Evolutionary conservation across 495 filamentous ascomycete genomes (phyloP).

Genomic region (Podospora tetraspora): DNA sequence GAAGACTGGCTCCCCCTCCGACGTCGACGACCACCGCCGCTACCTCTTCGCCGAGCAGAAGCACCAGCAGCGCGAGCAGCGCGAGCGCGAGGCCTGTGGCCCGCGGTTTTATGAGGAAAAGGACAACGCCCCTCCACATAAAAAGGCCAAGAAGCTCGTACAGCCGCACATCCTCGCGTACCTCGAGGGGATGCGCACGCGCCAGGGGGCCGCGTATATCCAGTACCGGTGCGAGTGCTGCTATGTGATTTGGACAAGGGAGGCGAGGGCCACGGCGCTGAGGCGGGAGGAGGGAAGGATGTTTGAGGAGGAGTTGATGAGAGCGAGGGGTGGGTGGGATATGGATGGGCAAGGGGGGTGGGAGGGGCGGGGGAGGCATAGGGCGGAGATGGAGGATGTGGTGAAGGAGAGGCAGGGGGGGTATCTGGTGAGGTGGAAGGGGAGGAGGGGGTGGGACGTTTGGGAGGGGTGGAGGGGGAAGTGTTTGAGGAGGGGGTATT

Average conservation of each 20-base stretch:
- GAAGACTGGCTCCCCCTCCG: background rate
- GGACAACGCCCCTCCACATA: background rate
- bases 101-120: background rate
- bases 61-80: background rate
- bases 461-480: background rate
- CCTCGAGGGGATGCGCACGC: background rate
- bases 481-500: background rate
- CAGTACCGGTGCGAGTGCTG: background rate
- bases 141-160: background rate
- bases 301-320: background rate
- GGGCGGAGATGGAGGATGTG: background rate
- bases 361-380: background rate
- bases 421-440: background rate
- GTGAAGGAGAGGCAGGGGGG: background rate
- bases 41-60: background rate
- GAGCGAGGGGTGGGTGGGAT: background rate
- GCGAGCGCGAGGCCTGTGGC: background rate
- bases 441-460: background rate
- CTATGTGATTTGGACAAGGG: background rate
- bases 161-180: background rate
- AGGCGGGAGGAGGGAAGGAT: background rate
- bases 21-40: background rate
- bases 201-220: background rate
- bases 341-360: background rate
- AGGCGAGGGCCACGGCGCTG: background rate